phyloP scores from a whole-genome alignment of 495 filamentous ascomycete genomes.

The Rhypophila decipiens region DNA sequence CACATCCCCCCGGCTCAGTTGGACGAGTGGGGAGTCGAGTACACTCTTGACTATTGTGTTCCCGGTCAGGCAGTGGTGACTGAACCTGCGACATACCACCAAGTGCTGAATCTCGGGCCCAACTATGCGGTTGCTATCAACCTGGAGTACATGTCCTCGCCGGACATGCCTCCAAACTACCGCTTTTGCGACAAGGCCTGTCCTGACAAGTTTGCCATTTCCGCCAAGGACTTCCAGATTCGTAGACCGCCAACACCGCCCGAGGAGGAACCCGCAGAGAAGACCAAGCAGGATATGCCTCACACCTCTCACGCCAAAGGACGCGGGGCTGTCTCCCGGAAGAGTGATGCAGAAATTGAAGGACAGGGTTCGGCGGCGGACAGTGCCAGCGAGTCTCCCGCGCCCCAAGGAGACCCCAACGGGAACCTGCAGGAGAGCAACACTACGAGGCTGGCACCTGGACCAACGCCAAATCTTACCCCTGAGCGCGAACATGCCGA shows the following conservation, averaged over 20 bases:
- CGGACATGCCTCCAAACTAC: slow-evolving; percentile 21
- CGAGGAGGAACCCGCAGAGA: background rate
- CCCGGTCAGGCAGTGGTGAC: slow-evolving; percentile 28
- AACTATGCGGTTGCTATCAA: slow-evolving; percentile 31
- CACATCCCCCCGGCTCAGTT: slow-evolving; percentile 22
- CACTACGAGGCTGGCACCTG: too few species aligned
- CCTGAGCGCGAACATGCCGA: too few species aligned
- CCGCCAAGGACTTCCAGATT: slow-evolving; percentile 22
- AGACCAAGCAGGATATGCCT: too few species aligned
- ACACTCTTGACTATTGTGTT: slow-evolving; percentile 27
- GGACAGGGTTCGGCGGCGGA: too few species aligned
- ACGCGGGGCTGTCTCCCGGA: too few species aligned
- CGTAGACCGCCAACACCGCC: background rate
- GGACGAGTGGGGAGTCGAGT: slow-evolving; percentile 28
- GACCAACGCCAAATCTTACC: too few species aligned
- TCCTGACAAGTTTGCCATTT: slow-evolving; percentile 24
- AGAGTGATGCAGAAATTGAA: too few species aligned
- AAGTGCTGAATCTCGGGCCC: slow-evolving; percentile 28
- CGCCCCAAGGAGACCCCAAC: too few species aligned
- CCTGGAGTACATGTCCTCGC: slow-evolving; percentile 25
- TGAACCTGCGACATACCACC: slow-evolving; percentile 28
- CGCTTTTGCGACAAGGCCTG: slow-evolving; percentile 21
- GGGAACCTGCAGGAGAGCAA: too few species aligned
- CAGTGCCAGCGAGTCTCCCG: too few species aligned
- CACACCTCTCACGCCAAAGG: too few species aligned